Evolutionary conservation across 306 rosid species (phyloP).

Genomic region (Rosa persica): DNA sequence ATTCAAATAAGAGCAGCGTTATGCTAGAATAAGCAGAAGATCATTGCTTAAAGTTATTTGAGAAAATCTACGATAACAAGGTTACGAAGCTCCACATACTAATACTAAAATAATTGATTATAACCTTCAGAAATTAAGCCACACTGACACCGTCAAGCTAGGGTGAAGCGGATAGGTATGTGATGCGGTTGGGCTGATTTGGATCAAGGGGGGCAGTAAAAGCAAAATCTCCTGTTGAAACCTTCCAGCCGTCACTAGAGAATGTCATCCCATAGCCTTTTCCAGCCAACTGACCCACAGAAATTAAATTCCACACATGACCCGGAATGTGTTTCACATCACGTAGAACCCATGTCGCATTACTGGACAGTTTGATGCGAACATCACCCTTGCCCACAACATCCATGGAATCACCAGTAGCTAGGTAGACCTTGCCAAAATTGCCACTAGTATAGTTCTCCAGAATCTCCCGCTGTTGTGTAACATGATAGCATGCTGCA

Average conservation of each 20-base stretch:
- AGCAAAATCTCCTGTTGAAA: background rate
- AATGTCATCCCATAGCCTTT: background rate
- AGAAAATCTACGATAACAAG: background rate
- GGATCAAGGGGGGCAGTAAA: background rate
- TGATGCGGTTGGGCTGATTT: background rate
- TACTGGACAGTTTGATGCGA: background rate
- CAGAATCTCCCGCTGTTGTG: background rate
- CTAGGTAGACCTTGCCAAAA: background rate
- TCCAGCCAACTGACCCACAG: background rate
- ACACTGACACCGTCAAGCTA: background rate
- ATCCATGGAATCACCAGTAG: background rate
- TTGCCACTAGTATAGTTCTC: background rate
- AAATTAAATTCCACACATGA: background rate
- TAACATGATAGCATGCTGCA: background rate
- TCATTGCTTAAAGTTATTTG: background rate
- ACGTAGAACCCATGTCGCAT: background rate
- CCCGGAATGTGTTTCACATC: background rate
- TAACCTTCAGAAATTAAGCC: background rate
- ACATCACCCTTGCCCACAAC: slow-evolving; percentile 7
- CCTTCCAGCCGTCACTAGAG: background rate
- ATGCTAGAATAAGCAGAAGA: background rate
- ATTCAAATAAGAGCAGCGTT: background rate
- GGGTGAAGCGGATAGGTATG: background rate
- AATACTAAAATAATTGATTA: background rate
- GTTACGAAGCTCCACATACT: background rate